These are phyloP conservation scores for Mycena rosella DNA, from an alignment of 768 basidiomycete species.

Conservation along the genomic window DNA sequence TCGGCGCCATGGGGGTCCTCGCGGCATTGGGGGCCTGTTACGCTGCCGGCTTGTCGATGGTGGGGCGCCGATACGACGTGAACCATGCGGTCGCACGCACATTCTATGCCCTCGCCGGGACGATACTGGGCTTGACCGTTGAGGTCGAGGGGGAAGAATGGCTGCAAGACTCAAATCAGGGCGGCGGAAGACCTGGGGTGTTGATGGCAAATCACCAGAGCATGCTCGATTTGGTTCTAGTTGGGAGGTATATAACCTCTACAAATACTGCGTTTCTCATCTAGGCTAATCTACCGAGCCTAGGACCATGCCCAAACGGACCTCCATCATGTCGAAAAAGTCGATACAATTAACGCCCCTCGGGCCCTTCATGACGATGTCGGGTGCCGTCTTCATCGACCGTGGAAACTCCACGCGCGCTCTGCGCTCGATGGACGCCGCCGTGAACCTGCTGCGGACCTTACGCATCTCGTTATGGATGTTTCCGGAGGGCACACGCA, in stretches of 20 bases:
- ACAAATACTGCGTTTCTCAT: slow-evolving; percentile 10
- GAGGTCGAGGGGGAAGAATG: slow-evolving; percentile 91
- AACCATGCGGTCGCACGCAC: slow-evolving; percentile 86
- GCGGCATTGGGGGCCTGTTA: slow-evolving; percentile 80
- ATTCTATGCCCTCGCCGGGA: slow-evolving; percentile 80
- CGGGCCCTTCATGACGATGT: slow-evolving; percentile 91
- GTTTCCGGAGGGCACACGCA: slow-evolving; percentile 96
- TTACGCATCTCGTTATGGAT: slow-evolving; percentile 86
- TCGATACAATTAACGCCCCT: slow-evolving; percentile 89
- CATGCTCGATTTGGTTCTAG: slow-evolving; percentile 87
- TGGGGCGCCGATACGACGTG: slow-evolving; percentile 81
- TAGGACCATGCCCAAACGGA: slow-evolving; percentile 85
- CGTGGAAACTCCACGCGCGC: slow-evolving; percentile 84
- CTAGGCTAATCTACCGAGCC: slow-evolving; percentile 9
- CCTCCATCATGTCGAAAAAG: slow-evolving; percentile 94
- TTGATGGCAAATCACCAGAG: slow-evolving; percentile 93
- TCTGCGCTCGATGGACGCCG: slow-evolving; percentile 78
- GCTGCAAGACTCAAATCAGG: slow-evolving; percentile 60
- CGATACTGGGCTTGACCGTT: slow-evolving; percentile 73
- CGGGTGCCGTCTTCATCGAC: slow-evolving; percentile 93
- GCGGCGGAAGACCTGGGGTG: slow-evolving; percentile 66
- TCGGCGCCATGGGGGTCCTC: slow-evolving; percentile 76
- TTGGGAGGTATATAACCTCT: slow-evolving; percentile 81
- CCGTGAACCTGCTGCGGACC: slow-evolving; percentile 83
- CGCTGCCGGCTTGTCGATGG: slow-evolving; percentile 72